Conservation (phyloP, 352 stramenopile species). For the Peronospora tabacina region DNA sequence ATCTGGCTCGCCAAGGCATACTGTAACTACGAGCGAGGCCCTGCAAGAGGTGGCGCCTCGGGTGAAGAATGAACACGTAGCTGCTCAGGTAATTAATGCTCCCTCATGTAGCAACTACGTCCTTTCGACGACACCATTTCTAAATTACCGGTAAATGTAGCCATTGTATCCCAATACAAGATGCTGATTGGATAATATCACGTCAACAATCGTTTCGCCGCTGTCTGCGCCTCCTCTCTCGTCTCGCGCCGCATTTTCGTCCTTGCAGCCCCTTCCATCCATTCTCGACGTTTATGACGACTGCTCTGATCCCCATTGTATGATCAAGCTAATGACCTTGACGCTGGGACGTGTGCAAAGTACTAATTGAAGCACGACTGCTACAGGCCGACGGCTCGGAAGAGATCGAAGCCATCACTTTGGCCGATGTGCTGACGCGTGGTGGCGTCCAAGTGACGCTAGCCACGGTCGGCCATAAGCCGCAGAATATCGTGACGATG, state of each 20-base stretch:
- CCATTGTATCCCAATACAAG: not conserved
- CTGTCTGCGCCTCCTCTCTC: slow-evolving; percentile 1
- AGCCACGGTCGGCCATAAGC: slow-evolving; percentile 49
- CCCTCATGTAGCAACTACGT: too few species aligned
- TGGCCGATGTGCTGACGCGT: slow-evolving; percentile 65
- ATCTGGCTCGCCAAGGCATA: slow-evolving; percentile 95
- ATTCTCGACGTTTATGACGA: slow-evolving; percentile 20
- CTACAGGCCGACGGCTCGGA: slow-evolving; percentile 67
- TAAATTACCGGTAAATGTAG: not conserved
- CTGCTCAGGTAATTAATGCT: not conserved
- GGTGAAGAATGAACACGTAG: slow-evolving; percentile 8
- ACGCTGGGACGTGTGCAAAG: not conserved
- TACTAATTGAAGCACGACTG: slow-evolving; percentile 5
- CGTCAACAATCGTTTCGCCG: not conserved
- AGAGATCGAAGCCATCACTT: slow-evolving; percentile 74
- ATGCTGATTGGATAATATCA: not conserved
- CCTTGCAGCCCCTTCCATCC: not conserved
- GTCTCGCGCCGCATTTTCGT: slow-evolving; percentile 3
- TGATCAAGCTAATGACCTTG: not conserved
- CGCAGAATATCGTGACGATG: slow-evolving; percentile 63
- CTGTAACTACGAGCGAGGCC: slow-evolving; percentile 51
- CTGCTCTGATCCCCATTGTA: slow-evolving; percentile 37
- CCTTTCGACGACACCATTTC: too few species aligned
- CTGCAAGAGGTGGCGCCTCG: not conserved
- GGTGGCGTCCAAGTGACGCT: slow-evolving; percentile 62